phyloP scores from a whole-genome alignment of 148 eudicot genomes.

The Amaranthus palmeri region DNA sequence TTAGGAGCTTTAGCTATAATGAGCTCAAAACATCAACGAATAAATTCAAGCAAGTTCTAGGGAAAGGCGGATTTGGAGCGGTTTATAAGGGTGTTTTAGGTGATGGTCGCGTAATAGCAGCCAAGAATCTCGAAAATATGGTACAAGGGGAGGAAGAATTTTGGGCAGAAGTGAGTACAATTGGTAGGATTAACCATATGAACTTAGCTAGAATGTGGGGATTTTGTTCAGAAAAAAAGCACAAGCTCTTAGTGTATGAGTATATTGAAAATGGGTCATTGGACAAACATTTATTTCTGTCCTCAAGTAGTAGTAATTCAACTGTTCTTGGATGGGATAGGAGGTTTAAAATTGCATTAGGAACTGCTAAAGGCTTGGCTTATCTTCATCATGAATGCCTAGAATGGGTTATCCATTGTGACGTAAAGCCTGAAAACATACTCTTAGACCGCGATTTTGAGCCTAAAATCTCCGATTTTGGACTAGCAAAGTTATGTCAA shows the following conservation, averaged over 20 bases:
- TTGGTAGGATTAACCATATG: constrained; percentile 53
- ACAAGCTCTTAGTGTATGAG: constrained; percentile 43
- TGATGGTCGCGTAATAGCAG: constrained; percentile 48
- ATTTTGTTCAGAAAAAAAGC: constrained; percentile 35
- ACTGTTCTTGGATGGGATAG: constrained; percentile 33
- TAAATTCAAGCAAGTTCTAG: constrained; percentile 42
- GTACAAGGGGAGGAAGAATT: constrained; percentile 26
- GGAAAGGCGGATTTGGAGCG: constrained; percentile 47
- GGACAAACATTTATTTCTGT: constrained; percentile 34
- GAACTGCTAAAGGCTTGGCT: constrained; percentile 34
- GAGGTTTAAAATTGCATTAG: constrained; percentile 34
- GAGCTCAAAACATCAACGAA: constrained; percentile 47
- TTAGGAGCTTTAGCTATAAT: constrained; percentile 44
- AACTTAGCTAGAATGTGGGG: constrained; percentile 56
- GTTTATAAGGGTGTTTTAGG: constrained; percentile 49
- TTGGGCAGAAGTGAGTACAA: constrained; percentile 48
- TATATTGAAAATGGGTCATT: constrained; percentile 37
- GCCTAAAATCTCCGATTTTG: constrained; percentile 51
- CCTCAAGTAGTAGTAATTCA: neutral
- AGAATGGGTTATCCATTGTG: constrained; percentile 64
- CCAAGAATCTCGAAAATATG: constrained; percentile 39
- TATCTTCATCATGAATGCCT: constrained; percentile 65
- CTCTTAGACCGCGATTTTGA: constrained; percentile 37
- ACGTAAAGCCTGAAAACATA: constrained; percentile 50
- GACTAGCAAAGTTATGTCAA: constrained; percentile 41